Evolutionary conservation across 2,329 filamentous ascomycete genomes (phyloP), one percentile per base, ranked within the genome.

Genomic region (Kalmusia sp.): DNA sequence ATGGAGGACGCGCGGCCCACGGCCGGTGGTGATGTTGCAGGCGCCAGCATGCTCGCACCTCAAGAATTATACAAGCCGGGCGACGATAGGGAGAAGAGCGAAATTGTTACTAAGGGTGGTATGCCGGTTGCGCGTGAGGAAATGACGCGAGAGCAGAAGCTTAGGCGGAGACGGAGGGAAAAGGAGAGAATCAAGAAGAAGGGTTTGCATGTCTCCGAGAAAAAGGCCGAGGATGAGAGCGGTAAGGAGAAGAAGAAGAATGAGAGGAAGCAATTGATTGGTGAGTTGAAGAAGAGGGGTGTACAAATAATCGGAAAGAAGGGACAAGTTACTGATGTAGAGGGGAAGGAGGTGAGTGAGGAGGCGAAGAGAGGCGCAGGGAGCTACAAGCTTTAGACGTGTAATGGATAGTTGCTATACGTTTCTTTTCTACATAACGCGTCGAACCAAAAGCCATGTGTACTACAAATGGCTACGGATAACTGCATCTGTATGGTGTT

Each of bases 1-100:
- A 96, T 98, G 90, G 95, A 99, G 79, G 95, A 99, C 70, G 93
- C 92, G 1, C 89, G 96, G 65, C 93, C 95, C 6, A 88, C 89
- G 14, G 91, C 89, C 0, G 90, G 90, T 37, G 87, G 88, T 67
- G 91, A 89, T 35, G 85, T 92, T 53, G 81, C 82, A 12, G 86
- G 86, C 22, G 74, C 73, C 27, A 90, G 88, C 67, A 89, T 89
- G 80, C 84, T 99, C 55, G 95, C 95, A 39, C 95, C 95, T 2
- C 95, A 98, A 71, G 95, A 99, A 75, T 83, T 99, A 22, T 99
- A 98, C 80, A 87, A 86, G 65, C 87, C 91, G n/a, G 87, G 87
- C 56, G 87, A 80, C 54, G 22, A 35, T n/a, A 47, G 38, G 12
- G 25, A 82, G 59, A 82, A 83, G 64, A 87, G 87, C 46, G 92